Evolutionary conservation across 2,329 filamentous ascomycete species (phyloP), one percentile per base, ranked within the genome.

Genomic region (Botryotinia narcissicola): DNA sequence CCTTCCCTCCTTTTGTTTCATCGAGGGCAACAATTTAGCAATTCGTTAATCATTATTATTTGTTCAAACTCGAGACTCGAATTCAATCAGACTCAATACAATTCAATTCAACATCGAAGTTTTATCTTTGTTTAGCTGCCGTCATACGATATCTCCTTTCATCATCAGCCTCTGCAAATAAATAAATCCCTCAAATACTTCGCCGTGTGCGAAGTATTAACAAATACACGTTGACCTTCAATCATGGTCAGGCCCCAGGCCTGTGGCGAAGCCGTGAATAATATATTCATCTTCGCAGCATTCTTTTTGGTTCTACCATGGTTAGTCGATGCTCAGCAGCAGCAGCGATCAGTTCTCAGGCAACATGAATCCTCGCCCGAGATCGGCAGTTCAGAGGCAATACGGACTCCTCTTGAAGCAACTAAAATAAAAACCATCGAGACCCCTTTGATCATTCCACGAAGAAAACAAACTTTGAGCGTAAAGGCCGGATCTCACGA

Each of bases 241-340:
- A 82, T 57, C 70, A 72, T 72, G 70, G 37, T 64, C 70, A 72
- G 70, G 87, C 87, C 78, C 78, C 76, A 88, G 89, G 85, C 88
- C 88, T 72, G 82, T 86, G 86, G 80, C 87, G 87, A 84, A 86
- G 71, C 80, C 83, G 85, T 83, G 82, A 84, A 84, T 80, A 86
- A 82, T 82, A 84, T 79, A 84, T 83, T 80, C 81, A 84, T 79
- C 79, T 86, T 82, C 81, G 87, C 88, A 81, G 85, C 90, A 81
- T 87, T 86, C 78, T 81, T 90, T 75, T 83, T 91, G 73, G 82
- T 91, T 73, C 81, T 91, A 74, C 87, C 88, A 71, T 87, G 85
- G 83, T 83, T 89, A 77, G 87, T 87, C 84, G 86, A 89, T 79
- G 88, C 88, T 87, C 89, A 89, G 86, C 89, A 89, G 87, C 89